Conservation (phyloP, 768 basidiomycete genomes). For the Terana coerulea region DNA sequence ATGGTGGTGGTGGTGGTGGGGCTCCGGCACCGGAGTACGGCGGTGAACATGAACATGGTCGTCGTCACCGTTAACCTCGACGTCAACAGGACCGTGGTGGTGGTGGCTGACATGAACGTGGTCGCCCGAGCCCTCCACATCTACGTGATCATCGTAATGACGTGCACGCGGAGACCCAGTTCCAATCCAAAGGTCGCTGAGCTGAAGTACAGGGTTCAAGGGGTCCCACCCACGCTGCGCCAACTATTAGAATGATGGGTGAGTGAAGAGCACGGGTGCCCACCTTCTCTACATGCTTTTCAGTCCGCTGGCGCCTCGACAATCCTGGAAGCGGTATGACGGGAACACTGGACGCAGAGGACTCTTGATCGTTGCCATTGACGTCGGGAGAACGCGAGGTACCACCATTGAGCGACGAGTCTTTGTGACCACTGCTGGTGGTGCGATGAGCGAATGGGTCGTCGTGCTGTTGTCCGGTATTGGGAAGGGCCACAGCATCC, state of each 20-base stretch:
- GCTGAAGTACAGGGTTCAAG: constrained; percentile 15
- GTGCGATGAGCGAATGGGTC: not conserved
- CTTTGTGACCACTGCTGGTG: not conserved
- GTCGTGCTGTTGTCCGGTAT: constrained; percentile 16
- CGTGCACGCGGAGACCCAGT: constrained; percentile 2
- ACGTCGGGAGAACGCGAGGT: not conserved
- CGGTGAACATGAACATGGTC: constrained; percentile 19
- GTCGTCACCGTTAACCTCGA: constrained; percentile 18
- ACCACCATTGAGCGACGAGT: not conserved
- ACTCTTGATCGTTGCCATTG: not conserved
- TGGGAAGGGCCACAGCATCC: constrained; percentile 34
- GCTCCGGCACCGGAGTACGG: constrained; percentile 6
- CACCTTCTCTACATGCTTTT: not conserved
- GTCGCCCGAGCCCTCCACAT: constrained; percentile 26
- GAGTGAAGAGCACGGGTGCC: not conserved
- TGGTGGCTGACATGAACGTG: constrained; percentile 21
- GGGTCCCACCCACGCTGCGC: constrained; percentile 20
- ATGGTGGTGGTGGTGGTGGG: constrained; percentile 12
- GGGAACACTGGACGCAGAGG: not conserved
- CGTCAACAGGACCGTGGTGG: constrained; percentile 12
- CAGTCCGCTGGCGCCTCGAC: not conserved
- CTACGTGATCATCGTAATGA: constrained; percentile 17
- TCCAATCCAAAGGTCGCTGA: constrained; percentile 18
- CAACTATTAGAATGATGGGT: not conserved
- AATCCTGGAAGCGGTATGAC: not conserved